Base-by-base conservation (phyloP, 176 grass and related monocot genomes). In the Chloris gayana region DNA sequence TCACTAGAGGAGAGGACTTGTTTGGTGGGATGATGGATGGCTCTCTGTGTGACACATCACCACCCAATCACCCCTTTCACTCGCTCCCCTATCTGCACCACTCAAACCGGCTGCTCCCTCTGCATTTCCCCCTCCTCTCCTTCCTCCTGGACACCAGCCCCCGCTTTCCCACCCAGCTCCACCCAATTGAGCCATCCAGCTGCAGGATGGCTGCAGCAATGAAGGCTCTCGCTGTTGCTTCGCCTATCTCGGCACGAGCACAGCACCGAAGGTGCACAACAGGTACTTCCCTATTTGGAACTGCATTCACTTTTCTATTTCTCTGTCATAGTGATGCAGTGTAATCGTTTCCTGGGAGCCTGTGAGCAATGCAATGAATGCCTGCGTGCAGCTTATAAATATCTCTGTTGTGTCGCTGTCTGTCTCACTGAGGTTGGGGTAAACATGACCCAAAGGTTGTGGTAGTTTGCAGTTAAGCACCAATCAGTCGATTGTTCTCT, bases 261-360 rank as follows among this genome's bases (percentile, higher is more conserved):
- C 82, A 66, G 49, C 78, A 77, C 45, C 84, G 71, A 41, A 67
- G 84, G 53, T 67, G 56, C 42, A 42, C 77, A 4, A 25, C 75
- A 97, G 94, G 94, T 97, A 10, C 80, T 32, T 64, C 6, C 84
- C 39, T 69, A 81, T n/a, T 56, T 84, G 32, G 59, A 83, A 82
- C 79, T 62, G 46, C 75, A 83, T 88, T 85, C 65, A 37, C 11
- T 17, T 77, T 67, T 88, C 26, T 81, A 21, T 72, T 72, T 88
- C 12, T 76, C 7, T 45, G 1, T 29, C 7, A 0, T 21, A 57
- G 46, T 44, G 19, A 1, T 38, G 24, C 9, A 66, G 30, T 19
- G 26, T 29, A 71, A 22, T 0, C 38, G 22, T 12, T 12, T 64
- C 3, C n/a, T 38, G 50, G 11, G 12, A 35, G 31, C 19, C 50